Conservation (phyloP, 768 basidiomycete species). For the Russula brevipes region DNA sequence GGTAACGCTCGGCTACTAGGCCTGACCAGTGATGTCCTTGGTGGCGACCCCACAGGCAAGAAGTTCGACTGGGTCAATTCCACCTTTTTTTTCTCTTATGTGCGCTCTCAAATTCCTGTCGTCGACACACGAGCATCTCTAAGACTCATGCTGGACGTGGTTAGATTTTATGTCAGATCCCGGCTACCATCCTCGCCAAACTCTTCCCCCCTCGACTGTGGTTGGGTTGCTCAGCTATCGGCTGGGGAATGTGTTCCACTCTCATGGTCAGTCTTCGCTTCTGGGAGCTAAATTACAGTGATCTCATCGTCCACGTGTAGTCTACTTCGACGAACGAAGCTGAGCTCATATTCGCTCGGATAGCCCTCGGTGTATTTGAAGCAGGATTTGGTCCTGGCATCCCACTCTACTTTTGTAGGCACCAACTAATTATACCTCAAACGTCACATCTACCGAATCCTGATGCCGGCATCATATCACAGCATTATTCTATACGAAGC, state of each 20-base stretch:
- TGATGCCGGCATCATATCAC: constrained; percentile 2
- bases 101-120: constrained; percentile 29
- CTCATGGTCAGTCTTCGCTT: constrained; percentile 47
- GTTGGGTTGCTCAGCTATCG: constrained; percentile 59
- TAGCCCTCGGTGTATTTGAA: constrained; percentile 72
- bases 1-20: constrained; percentile 78
- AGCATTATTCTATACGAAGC: constrained; percentile 76
- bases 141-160: not conserved
- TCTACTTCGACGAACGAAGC: constrained; percentile 55
- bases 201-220: constrained; percentile 62
- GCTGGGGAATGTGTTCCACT: constrained; percentile 74
- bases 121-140: not conserved
- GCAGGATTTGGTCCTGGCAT: constrained; percentile 74
- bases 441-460: too few species aligned
- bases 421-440: constrained; percentile 27
- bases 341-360: constrained; percentile 51
- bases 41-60: constrained; percentile 60
- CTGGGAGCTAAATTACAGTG: not conserved
- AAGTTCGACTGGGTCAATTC: constrained; percentile 79
- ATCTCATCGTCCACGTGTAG: constrained; percentile 33
- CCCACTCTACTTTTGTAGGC: constrained; percentile 67
- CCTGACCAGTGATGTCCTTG: constrained; percentile 55
- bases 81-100: constrained; percentile 76
- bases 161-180: constrained; percentile 66
- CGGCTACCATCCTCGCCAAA: constrained; percentile 61